These are phyloP conservation scores for Beauveria caledonica DNA, from an alignment of 2,329 filamentous ascomycete species.

Conservation along the genomic window DNA sequence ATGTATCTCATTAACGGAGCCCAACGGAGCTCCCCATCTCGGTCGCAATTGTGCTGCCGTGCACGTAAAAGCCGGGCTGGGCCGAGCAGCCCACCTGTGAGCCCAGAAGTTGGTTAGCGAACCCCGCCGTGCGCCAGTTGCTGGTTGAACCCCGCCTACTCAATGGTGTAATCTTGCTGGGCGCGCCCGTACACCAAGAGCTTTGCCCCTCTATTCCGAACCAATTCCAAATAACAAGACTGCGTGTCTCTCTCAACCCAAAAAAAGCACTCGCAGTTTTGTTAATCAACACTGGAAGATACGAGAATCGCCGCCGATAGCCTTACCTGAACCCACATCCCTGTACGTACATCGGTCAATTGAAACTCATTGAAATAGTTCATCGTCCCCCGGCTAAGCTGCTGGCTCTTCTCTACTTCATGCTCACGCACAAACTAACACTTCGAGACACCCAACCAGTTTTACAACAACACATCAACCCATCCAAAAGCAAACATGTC, in stretches of 20 bases:
- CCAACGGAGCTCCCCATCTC: background rate
- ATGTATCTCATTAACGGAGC: background rate
- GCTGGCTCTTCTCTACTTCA: background rate
- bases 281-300: background rate
- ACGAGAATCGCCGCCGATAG: background rate
- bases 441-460: background rate
- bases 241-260: background rate
- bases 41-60: background rate
- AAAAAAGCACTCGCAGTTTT: background rate
- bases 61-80: background rate
- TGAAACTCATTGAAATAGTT: constrained; percentile 11
- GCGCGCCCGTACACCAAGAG: background rate
- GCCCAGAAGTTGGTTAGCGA: background rate
- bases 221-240: constrained; percentile 8
- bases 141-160: background rate
- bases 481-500: constrained; percentile 33
- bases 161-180: background rate
- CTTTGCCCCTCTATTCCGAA: constrained; percentile 2
- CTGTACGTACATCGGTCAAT: background rate
- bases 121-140: constrained; percentile 2
- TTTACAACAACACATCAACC: constrained; percentile 5
- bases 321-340: background rate
- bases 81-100: background rate
- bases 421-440: background rate
- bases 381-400: background rate